Evolutionary conservation across 805 yeast species (phyloP), one percentile per base, ranked within the genome.

Genomic region (Candida chauliodis): DNA sequence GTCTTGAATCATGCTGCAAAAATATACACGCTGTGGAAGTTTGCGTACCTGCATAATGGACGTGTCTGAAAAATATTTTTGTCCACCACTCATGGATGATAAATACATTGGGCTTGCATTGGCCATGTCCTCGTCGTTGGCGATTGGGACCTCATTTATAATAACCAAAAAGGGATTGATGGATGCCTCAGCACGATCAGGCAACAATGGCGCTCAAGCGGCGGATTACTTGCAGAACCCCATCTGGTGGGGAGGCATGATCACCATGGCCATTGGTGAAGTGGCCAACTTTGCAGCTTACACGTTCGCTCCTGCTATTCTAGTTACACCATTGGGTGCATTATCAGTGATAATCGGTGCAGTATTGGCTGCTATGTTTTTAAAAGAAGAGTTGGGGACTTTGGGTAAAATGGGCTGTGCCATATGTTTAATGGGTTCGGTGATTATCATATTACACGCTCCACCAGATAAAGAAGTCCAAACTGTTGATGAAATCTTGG

Each of bases 321-420:
- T 88, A 49, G 96, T 88, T 29, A 88, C 96, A 4, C 96, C 96
- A 5, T 67, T 88, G 39, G 96, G 96, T 9, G 96, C 96, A 0
- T 66, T 88, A 19, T 79, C 90, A 6, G 96, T 88, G 17, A 85
- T 88, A 46, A 88, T 88, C 44, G 96, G 96, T 11, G 95, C 96
- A 2, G 87, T 88, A 5, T 67, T 88, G 45, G 96, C 96, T 1
- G 83, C 95, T 2, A 58, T 88, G 3, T 87, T 88, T 53, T 66
- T 88, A 47, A 82, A 84, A 53, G 96, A 88, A 58, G 93, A 87
- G 53, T 73, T 88, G 43, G 96, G 96, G 1, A 76, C 84, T 8
- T 67, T 88, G 51, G 96, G 96, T 10, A 84, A 82, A 59, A 76
- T 89, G 81, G 96, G 96, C 2, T 89, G 96, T 65, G 95, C 95